phyloP scores from a whole-genome alignment of 2,329 filamentous ascomycete genomes.

The Hypomyces rosellus region DNA sequence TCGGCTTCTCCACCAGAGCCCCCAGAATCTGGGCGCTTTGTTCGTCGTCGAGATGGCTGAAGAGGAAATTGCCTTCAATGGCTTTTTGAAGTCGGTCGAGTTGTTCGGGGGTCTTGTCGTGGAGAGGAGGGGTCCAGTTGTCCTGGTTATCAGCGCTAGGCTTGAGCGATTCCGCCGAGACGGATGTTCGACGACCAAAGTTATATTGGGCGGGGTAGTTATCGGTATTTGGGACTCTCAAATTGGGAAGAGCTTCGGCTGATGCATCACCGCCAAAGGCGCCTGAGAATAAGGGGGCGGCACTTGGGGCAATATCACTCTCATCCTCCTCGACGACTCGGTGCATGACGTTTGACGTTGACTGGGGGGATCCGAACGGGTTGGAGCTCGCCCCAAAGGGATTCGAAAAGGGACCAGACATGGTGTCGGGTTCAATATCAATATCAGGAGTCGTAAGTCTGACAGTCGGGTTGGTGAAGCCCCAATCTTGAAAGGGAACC shows the following conservation, averaged over 20 bases:
- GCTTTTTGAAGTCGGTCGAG: slow-evolving; percentile 70
- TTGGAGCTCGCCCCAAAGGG: slow-evolving; percentile 62
- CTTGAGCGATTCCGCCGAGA: slow-evolving; percentile 93
- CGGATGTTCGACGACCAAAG: slow-evolving; percentile 85
- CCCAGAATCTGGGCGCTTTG: slow-evolving; percentile 82
- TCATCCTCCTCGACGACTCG: slow-evolving; percentile 77
- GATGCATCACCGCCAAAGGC: slow-evolving; percentile 49
- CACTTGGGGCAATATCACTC: slow-evolving; percentile 60
- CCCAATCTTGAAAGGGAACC: slow-evolving; percentile 9
- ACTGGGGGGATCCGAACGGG: slow-evolving; percentile 54
- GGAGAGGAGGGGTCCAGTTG: slow-evolving; percentile 83
- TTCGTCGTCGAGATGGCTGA: slow-evolving; percentile 90
- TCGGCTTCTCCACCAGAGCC: slow-evolving; percentile 88
- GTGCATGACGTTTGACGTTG: slow-evolving; percentile 34
- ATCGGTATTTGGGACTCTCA: slow-evolving; percentile 51
- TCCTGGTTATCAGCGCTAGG: slow-evolving; percentile 76
- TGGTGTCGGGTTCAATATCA: slow-evolving; percentile 32
- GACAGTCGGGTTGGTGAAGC: not conserved
- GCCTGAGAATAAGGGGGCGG: slow-evolving; percentile 40
- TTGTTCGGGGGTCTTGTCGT: slow-evolving; percentile 79
- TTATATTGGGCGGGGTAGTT: slow-evolving; percentile 90
- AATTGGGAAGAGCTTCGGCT: slow-evolving; percentile 39
- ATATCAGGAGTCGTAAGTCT: not conserved
- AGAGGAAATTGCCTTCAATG: slow-evolving; percentile 86
- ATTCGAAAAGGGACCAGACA: slow-evolving; percentile 76